Conservation (phyloP, 1,284 basidiomycete species). For the Golubevia sp. region DNA sequence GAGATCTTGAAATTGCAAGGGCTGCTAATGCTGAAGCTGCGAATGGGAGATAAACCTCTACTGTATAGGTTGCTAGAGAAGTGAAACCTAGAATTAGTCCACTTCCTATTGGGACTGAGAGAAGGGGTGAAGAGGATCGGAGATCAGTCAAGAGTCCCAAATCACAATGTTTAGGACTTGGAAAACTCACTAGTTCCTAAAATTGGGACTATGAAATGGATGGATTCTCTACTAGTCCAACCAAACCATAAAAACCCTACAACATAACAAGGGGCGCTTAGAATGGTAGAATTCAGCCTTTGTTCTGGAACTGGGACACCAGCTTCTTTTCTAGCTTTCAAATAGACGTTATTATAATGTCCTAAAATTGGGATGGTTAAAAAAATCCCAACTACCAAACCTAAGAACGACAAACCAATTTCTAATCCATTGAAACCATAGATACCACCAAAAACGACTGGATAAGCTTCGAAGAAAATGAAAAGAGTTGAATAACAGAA, state of each 20-base stretch:
- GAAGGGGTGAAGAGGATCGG: background rate
- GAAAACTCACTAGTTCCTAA: slow-evolving; percentile 7
- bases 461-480: slow-evolving; percentile 40
- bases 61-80: slow-evolving; percentile 22
- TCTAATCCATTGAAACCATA: slow-evolving; percentile 36
- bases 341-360: background rate
- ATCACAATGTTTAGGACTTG: background rate
- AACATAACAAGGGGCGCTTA: too few relatives aligned
- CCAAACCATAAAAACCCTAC: slow-evolving; percentile 26
- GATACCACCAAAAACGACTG: slow-evolving; percentile 22
- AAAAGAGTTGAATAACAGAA: slow-evolving; percentile 29
- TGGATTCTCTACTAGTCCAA: slow-evolving; percentile 19
- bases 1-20: slow-evolving; percentile 27
- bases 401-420: slow-evolving; percentile 28
- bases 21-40: slow-evolving; percentile 27
- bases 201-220: slow-evolving; percentile 30
- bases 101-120: background rate
- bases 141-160: too few relatives aligned
- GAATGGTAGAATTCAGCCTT: too few relatives aligned
- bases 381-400: slow-evolving; percentile 34
- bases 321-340: background rate
- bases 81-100: slow-evolving; percentile 7
- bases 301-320: background rate
- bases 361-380: slow-evolving; percentile 5
- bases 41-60: slow-evolving; percentile 30